Conservation (phyloP, 192 early-diverging fungal species). For the Linnemannia zychae region DNA sequence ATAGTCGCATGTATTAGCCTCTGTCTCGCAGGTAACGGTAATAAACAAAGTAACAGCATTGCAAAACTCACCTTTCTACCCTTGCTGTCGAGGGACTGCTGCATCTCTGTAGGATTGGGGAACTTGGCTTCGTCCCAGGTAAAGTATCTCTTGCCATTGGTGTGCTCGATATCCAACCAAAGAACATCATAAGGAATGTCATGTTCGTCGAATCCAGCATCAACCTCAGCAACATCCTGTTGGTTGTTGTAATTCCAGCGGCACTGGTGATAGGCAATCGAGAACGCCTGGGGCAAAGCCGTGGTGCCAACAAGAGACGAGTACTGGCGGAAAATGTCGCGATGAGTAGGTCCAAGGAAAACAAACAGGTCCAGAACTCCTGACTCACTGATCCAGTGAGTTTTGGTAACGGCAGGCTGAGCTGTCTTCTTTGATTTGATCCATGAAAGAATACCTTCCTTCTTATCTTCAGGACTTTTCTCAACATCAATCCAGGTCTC, state of each 20-base stretch:
- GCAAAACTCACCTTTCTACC: conserved; percentile 76
- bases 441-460: conserved; percentile 35
- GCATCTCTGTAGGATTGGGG: conserved; percentile 88
- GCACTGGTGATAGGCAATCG: conserved; percentile 96
- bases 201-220: conserved; percentile 88
- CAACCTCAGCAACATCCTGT: conserved; percentile 88
- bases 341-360: conserved; percentile 78
- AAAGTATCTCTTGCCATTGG: conserved; percentile 98
- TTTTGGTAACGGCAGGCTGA: conserved; percentile 62
- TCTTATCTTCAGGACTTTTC: conserved; percentile 64
- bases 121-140: conserved; percentile 97
- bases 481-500: conserved; percentile 99
- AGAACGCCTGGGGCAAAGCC: conserved; percentile 88
- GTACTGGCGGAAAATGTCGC: conserved; percentile 81
- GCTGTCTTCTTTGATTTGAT: conserved; percentile 48
- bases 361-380: conserved; percentile 92
- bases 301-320: conserved; percentile 84
- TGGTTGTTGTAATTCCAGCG: conserved; percentile 98
- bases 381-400: conserved; percentile 96
- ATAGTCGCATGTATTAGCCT: too few species aligned
- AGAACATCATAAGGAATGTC: conserved; percentile 98
- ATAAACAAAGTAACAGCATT: background rate
- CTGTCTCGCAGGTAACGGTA: background rate
- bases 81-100: conserved; percentile 75
- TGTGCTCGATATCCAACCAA: conserved; percentile 99